A percentile compares a stretch with the other conserved stretches of the same genome.
phyloP scores from a whole-genome alignment of 345 rosid species.

The Eucalyptus pauciflora region DNA sequence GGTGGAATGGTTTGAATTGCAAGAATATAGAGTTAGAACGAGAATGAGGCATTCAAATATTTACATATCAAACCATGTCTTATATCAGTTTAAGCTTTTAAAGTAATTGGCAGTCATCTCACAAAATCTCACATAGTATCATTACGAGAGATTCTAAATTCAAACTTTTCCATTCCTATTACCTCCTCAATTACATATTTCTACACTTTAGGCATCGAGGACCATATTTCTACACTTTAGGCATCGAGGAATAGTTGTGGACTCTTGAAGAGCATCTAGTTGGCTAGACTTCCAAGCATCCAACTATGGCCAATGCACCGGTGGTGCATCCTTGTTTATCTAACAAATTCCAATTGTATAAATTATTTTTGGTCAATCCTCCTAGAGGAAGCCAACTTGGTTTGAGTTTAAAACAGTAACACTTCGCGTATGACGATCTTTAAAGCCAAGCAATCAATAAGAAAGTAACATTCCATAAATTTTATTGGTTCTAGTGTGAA shows the following conservation, averaged over 20 bases:
- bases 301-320: background rate
- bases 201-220: too few species aligned
- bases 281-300: background rate
- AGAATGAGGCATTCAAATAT: background rate
- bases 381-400: background rate
- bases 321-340: background rate
- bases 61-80: background rate
- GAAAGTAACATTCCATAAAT: background rate
- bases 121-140: rapidly evolving
- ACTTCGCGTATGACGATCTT: background rate
- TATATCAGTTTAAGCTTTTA: background rate
- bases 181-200: background rate
- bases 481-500: background rate
- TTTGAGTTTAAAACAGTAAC: background rate
- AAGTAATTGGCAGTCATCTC: rapidly evolving
- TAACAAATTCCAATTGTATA: background rate
- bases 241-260: rapidly evolving
- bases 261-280: background rate
- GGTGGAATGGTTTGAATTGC: background rate
- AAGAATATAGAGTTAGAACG: background rate
- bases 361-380: background rate
- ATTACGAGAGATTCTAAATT: background rate
- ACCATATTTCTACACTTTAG: too few species aligned
- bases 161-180: background rate
- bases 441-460: background rate